Conservation (phyloP, 176 grass and related monocot genomes). For the Eleusine coracana region DNA sequence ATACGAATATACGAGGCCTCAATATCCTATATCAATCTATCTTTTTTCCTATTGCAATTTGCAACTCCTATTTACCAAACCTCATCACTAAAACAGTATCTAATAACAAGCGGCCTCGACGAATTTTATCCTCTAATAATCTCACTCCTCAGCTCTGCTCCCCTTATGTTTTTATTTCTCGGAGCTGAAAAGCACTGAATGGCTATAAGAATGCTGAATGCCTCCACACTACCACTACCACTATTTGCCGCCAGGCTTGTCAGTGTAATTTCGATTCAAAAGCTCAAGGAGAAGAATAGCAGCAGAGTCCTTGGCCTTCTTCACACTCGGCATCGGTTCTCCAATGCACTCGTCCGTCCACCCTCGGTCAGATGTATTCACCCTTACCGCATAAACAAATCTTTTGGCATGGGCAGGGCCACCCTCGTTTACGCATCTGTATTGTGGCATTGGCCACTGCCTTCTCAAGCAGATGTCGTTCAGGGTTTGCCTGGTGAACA, state of each 20-base stretch:
- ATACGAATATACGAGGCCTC: background rate
- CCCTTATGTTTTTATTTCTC: constrained; percentile 29
- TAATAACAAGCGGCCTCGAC: constrained; percentile 20
- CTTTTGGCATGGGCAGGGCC: constrained; percentile 95
- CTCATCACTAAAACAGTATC: background rate
- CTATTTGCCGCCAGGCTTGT: constrained; percentile 50
- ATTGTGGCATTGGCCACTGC: constrained; percentile 99
- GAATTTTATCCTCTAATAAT: constrained; percentile 42
- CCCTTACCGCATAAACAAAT: constrained; percentile 83
- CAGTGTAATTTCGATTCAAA: constrained; percentile 61
- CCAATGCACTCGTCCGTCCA: constrained; percentile 98
- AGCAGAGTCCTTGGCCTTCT: constrained; percentile 94
- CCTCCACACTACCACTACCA: constrained; percentile 13
- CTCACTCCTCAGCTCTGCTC: constrained; percentile 39
- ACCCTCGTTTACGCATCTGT: constrained; percentile 84
- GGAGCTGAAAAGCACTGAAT: constrained; percentile 53
- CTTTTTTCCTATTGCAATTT: constrained; percentile 29
- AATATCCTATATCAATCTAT: constrained; percentile 44
- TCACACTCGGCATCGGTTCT: constrained; percentile 93
- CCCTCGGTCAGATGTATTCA: constrained; percentile 78
- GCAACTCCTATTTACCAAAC: constrained; percentile 31
- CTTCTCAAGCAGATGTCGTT: constrained; percentile 94
- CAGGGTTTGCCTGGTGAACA: constrained; percentile 91
- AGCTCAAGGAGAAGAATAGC: constrained; percentile 94
- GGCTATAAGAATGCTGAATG: constrained; percentile 49